These are phyloP conservation scores for Lolium perenne DNA, from an alignment of 176 grass and related monocot genomes.

Conservation along the genomic window DNA sequence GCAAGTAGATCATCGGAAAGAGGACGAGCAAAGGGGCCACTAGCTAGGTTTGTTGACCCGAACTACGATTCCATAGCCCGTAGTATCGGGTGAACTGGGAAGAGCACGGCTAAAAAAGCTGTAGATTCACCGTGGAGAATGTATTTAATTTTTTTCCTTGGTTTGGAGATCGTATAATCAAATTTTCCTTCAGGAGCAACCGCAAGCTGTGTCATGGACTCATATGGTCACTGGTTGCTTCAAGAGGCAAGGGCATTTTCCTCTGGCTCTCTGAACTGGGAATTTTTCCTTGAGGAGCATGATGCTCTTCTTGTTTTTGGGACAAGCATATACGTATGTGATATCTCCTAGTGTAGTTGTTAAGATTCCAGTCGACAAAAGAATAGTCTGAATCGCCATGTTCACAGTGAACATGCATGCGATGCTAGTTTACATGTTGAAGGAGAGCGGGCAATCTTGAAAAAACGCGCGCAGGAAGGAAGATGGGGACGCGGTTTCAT, in stretches of 20 bases:
- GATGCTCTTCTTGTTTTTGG: not conserved
- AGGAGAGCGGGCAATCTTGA: not conserved
- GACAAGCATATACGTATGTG: not conserved
- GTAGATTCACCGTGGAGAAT: not conserved
- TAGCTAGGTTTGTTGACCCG: not conserved
- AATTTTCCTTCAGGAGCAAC: not conserved
- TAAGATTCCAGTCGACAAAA: not conserved
- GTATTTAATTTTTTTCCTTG: not conserved
- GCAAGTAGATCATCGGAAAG: not conserved
- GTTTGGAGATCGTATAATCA: not conserved
- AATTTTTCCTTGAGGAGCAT: no score
- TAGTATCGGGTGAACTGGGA: not conserved
- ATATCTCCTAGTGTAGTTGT: no score
- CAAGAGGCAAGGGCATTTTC: not conserved
- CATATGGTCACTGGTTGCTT: not conserved
- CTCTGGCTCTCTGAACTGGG: no score
- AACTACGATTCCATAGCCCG: not conserved
- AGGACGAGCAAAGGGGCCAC: not conserved
- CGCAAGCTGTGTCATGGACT: not conserved
- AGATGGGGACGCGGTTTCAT: not conserved
- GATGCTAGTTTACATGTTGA: not conserved
- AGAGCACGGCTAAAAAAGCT: not conserved
- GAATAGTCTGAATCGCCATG: no score
- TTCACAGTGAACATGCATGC: no score
- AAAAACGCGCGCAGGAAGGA: not conserved